These are phyloP conservation scores for Penicillium sp. DNA, from an alignment of 2,329 filamentous ascomycete genomes.

Conservation along the genomic window DNA sequence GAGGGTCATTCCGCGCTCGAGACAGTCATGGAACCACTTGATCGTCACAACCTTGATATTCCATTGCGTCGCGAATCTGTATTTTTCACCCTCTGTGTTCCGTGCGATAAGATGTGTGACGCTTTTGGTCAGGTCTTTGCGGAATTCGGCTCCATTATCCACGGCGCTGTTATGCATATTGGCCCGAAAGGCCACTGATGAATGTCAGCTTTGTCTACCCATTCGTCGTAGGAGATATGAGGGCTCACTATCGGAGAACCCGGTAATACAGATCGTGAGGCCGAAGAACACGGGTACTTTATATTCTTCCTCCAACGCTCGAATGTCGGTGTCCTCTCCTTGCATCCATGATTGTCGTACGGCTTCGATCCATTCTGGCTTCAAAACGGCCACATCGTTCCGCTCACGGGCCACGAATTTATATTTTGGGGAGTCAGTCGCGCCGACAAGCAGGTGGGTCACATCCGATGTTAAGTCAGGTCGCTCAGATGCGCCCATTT, in stretches of 20 bases:
- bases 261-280: slow-evolving; percentile 66
- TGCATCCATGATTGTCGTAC: slow-evolving; percentile 77
- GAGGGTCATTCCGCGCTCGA: slow-evolving; percentile 83
- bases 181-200: slow-evolving; percentile 62
- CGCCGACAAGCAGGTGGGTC: slow-evolving; percentile 89
- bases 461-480: slow-evolving; percentile 94
- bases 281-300: slow-evolving; percentile 47
- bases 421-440: slow-evolving; percentile 89
- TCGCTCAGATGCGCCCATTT: slow-evolving; percentile 85
- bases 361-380: slow-evolving; percentile 78
- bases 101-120: slow-evolving; percentile 86
- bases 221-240: slow-evolving; percentile 10
- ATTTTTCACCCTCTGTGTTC: slow-evolving; percentile 81
- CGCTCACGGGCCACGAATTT: slow-evolving; percentile 89
- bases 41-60: slow-evolving; percentile 72
- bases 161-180: slow-evolving; percentile 67
- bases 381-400: slow-evolving; percentile 79
- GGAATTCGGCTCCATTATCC: slow-evolving; percentile 76
- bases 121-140: slow-evolving; percentile 78
- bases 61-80: slow-evolving; percentile 82
- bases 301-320: slow-evolving; percentile 62
- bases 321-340: slow-evolving; percentile 72
- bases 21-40: slow-evolving; percentile 81
- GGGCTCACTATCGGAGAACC: slow-evolving; percentile 62
- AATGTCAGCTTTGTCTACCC: slow-evolving; percentile 6